Evolutionary conservation across 2,329 filamentous ascomycete species (phyloP), one percentile per base, ranked within the genome.

Genomic region (Aspergillus pseudoglaucus): DNA sequence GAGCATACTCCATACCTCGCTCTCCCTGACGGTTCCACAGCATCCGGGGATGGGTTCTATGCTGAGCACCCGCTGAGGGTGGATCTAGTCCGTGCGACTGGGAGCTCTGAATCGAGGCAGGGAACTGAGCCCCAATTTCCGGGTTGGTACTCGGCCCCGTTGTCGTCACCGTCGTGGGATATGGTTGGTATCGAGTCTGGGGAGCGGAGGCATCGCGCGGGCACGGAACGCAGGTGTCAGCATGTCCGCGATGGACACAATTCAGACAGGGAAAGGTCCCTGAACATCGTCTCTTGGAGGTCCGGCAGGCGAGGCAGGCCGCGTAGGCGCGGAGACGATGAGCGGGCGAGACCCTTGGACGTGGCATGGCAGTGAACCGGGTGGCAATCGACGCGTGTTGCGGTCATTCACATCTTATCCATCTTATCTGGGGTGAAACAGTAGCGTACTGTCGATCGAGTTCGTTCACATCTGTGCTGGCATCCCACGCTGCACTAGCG

Each of bases 21-120:
- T 81, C 77, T 3, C 78, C 76, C 15, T 75, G 72, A 0, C 74
- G 65, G 52, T 77, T 80, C 3, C 77, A 64, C 6, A 81, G 59
- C 74, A 80, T 78, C 0, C 66, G 59, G 27, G 60, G 58, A 46
- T 60, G 60, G 0, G 62, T 65, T 43, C 54, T 60, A 52, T 65
- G 61, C 4, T 55, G 58, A 15, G 61, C 62, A 49, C 61, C 62
- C 2, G 63, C 57, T 3, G 59, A 61, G 18, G 56, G 51, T 15
- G 59, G 53, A 6, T 54, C 57, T 39, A 47, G 42, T 15, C 53
- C 50, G 8, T 17, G 33, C 14, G 33, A 35, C n/a, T 35, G 33
- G 33, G 33, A 35, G 33, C 33, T 35, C 8, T n/a, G 33, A n/a
- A n/a, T 35, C 12, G 33, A 35, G 2, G 15, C 33, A 17, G 33